Percentiles rank a stretch among this genome's conserved stretches.
These are phyloP conservation scores for Globisporangium emineosum DNA, from an alignment of 352 stramenopile species.

Conservation along the genomic window DNA sequence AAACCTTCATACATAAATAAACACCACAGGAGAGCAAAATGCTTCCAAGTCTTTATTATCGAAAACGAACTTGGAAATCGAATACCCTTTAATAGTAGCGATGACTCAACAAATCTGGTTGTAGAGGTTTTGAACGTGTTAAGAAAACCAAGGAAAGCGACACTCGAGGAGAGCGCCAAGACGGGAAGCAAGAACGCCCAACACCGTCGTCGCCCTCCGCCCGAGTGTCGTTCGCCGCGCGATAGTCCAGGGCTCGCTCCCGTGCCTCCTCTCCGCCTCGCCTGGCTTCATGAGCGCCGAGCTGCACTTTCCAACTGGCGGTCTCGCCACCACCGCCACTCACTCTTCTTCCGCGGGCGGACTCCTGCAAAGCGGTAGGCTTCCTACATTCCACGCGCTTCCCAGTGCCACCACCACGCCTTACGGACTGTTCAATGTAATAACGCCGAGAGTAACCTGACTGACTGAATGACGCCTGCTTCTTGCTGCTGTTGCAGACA, in stretches of 20 bases:
- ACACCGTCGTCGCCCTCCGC: background rate
- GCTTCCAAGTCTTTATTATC: too few relatives aligned
- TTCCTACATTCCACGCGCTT: background rate
- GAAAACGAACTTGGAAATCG: background rate
- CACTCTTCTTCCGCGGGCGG: background rate
- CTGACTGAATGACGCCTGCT: background rate
- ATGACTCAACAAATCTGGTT: background rate
- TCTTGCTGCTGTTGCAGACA: slow-evolving; percentile 2
- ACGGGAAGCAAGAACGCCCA: background rate
- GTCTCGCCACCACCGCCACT: background rate
- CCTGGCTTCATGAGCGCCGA: background rate
- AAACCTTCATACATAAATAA: too few relatives aligned
- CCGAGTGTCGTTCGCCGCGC: background rate
- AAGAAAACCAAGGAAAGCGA: background rate
- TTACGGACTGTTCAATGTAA: background rate
- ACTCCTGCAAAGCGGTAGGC: background rate
- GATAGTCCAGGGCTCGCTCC: background rate
- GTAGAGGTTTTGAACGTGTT: background rate
- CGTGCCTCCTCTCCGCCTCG: background rate
- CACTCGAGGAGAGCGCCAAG: background rate
- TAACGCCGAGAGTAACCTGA: background rate
- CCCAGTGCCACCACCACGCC: background rate
- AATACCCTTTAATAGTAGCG: background rate
- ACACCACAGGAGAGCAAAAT: too few relatives aligned
- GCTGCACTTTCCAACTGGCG: background rate